Conservation (phyloP, 768 basidiomycete species). For the Russula sp. region DNA sequence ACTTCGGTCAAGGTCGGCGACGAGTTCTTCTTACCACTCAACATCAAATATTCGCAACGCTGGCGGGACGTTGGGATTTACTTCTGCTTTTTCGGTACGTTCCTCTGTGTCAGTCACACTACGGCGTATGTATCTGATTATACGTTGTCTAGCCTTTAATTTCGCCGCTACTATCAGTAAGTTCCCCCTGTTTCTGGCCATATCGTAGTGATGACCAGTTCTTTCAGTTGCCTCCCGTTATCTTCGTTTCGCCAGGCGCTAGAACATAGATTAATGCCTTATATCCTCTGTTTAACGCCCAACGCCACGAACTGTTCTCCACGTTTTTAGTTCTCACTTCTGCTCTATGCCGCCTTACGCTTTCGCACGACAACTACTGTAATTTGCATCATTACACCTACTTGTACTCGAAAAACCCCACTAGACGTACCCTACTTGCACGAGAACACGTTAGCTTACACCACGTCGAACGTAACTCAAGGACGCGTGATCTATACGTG, state of each 20-base stretch:
- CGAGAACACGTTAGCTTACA: background rate
- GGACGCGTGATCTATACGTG: background rate
- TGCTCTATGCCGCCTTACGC: background rate
- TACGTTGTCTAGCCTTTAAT: slow-evolving; percentile 52
- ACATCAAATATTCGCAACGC: slow-evolving; percentile 53
- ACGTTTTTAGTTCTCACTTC: background rate
- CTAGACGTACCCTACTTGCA: background rate
- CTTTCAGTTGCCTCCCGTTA: slow-evolving; percentile 58
- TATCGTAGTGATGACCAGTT: slow-evolving; percentile 9
- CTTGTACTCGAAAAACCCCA: background rate
- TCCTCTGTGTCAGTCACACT: background rate
- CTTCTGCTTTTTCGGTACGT: slow-evolving; percentile 54
- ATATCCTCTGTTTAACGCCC: background rate
- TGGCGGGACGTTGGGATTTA: slow-evolving; percentile 69
- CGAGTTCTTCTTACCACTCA: slow-evolving; percentile 62
- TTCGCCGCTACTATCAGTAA: slow-evolving; percentile 49
- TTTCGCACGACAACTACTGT: background rate
- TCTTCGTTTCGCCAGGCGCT: slow-evolving; percentile 32
- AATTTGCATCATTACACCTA: background rate
- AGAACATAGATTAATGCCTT: slow-evolving; percentile 5
- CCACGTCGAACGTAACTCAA: background rate
- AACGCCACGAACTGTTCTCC: background rate
- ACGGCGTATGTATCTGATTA: background rate
- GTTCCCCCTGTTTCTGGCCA: slow-evolving; percentile 15
- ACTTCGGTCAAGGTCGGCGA: slow-evolving; percentile 45